A percentile compares a stretch with the other conserved stretches of the same genome.
Evolutionary conservation across 148 eudicot genomes (phyloP).

Genomic region (Rheum nobile): DNA sequence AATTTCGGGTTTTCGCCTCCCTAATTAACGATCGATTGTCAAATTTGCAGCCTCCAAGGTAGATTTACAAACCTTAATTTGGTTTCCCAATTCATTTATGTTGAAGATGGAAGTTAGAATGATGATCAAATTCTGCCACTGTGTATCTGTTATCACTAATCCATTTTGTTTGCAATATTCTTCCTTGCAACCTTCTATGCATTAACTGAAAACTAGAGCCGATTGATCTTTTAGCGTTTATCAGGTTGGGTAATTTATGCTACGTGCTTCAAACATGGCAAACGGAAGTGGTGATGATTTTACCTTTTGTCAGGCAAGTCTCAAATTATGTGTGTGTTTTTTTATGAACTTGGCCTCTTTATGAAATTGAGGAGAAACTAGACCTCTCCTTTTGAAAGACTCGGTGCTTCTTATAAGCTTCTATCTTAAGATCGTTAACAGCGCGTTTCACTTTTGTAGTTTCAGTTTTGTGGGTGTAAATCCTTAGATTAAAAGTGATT

Average conservation of each 20-base stretch:
- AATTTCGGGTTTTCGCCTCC: too few species aligned
- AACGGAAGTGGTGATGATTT: slow-evolving; percentile 43
- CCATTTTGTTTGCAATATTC: too few species aligned
- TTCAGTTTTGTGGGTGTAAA: neutral
- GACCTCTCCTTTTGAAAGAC: neutral
- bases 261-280: slow-evolving; percentile 26
- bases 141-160: too few species aligned
- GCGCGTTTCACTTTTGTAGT: neutral
- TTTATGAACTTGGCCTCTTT: neutral
- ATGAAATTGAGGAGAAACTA: neutral
- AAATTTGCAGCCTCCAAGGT: too few species aligned
- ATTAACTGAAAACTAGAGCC: neutral
- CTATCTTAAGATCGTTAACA: neutral
- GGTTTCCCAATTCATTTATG: too few species aligned
- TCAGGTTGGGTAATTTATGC: slow-evolving; percentile 10
- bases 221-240: neutral
- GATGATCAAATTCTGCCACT: too few species aligned
- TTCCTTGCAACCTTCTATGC: neutral
- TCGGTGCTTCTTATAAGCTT: neutral
- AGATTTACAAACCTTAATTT: too few species aligned
- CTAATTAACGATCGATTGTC: too few species aligned
- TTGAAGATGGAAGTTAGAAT: too few species aligned
- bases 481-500: neutral
- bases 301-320: slow-evolving; percentile 78
- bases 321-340: neutral